phyloP scores from a whole-genome alignment of 2,329 filamentous ascomycete genomes.

The Leptographium procerum region DNA sequence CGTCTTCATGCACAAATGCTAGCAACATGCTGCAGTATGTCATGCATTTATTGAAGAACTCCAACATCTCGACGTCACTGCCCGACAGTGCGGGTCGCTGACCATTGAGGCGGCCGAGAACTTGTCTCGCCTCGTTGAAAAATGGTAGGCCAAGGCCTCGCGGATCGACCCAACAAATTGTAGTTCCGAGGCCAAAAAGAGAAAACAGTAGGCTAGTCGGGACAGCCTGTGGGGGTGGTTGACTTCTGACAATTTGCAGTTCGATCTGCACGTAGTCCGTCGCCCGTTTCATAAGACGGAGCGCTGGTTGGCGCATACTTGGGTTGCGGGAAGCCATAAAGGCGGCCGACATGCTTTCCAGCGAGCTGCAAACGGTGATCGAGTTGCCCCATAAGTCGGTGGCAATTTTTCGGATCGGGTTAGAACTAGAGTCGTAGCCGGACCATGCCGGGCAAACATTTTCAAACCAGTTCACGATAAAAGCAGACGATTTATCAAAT shows the following conservation, averaged over 20 bases:
- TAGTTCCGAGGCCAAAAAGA: conserved; percentile 26
- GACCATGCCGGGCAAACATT: conserved; percentile 28
- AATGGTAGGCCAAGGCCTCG: conserved; percentile 8
- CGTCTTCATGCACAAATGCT: conserved; percentile 24
- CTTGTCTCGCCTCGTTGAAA: conserved; percentile 10
- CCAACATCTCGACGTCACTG: conserved; percentile 16
- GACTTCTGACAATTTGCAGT: conserved; percentile 15
- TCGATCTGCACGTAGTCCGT: conserved; percentile 23
- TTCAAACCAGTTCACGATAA: conserved; percentile 22
- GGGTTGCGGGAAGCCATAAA: conserved; percentile 24
- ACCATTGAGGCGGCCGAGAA: not conserved
- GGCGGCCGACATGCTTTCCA: conserved; percentile 28
- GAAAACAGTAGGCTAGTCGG: conserved; percentile 24
- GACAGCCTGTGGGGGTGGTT: conserved; percentile 9
- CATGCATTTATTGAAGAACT: conserved; percentile 26
- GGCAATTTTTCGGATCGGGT: conserved; percentile 26
- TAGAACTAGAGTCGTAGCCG: conserved; percentile 24
- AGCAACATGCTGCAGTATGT: conserved; percentile 27
- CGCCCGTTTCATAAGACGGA: conserved; percentile 20
- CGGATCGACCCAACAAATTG: conserved; percentile 27
- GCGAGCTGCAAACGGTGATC: conserved; percentile 22
- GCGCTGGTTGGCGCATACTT: conserved; percentile 22
- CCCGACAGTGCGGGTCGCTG: conserved; percentile 1
- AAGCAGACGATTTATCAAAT: conserved; percentile 2
- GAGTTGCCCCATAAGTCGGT: conserved; percentile 24